phyloP scores from a whole-genome alignment of 257 asterid species.

The Solanum megistacrolobum region DNA sequence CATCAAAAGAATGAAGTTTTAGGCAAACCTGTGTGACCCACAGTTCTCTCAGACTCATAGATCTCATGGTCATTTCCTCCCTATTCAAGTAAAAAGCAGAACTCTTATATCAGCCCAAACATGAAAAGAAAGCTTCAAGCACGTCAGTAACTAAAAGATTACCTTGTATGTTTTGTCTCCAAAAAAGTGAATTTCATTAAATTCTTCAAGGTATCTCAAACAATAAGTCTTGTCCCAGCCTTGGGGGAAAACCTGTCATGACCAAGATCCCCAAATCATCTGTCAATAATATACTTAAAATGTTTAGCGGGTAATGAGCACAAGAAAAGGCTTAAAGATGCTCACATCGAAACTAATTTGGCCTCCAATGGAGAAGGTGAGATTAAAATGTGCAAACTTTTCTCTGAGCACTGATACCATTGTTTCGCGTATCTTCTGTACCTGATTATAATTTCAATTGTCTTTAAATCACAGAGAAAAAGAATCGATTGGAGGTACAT shows the following conservation, averaged over 20 bases:
- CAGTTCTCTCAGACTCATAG: constrained; percentile 77
- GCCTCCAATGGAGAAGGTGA: too few relatives aligned
- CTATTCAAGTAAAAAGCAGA: constrained; percentile 20
- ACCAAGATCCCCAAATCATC: neutral
- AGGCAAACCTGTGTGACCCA: constrained; percentile 82
- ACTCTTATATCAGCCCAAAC: neutral
- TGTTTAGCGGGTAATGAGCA: too few relatives aligned
- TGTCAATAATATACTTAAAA: too few relatives aligned
- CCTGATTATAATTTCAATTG: too few relatives aligned
- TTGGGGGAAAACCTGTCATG: constrained; percentile 71
- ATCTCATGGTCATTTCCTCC: constrained; percentile 95
- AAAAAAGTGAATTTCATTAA: constrained; percentile 81
- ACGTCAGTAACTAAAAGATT: neutral
- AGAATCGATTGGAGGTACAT: neutral
- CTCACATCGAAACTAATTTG: too few relatives aligned
- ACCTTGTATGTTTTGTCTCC: constrained; percentile 99
- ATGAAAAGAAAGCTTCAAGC: neutral
- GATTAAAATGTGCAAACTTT: too few relatives aligned
- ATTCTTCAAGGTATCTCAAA: constrained; percentile 78
- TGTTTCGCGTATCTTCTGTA: too few relatives aligned
- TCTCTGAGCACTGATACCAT: too few relatives aligned
- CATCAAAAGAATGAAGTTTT: neutral
- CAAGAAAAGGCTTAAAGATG: too few relatives aligned
- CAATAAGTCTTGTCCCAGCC: constrained; percentile 99
- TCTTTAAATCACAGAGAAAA: neutral